These are phyloP conservation scores for Aureobasidium sp. DNA, from an alignment of 2,329 filamentous ascomycete genomes.

Conservation along the genomic window DNA sequence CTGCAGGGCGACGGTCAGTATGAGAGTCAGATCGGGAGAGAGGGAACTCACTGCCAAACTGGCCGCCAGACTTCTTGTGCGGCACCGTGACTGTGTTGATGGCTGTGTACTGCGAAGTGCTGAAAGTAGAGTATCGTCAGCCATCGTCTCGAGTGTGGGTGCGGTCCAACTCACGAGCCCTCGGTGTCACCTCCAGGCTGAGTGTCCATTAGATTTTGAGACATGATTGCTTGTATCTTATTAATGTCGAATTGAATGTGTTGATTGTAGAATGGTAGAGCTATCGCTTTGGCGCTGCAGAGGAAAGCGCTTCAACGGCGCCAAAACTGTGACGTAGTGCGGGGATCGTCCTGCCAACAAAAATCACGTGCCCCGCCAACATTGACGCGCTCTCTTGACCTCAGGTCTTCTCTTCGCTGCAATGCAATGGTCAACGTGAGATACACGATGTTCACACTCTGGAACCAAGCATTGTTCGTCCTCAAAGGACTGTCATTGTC, in stretches of 20 bases:
- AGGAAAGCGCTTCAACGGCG: neutral
- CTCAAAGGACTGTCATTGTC: no score
- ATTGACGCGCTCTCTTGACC: neutral
- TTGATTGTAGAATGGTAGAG: neutral
- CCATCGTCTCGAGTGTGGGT: neutral
- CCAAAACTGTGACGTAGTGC: neutral
- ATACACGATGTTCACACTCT: no score
- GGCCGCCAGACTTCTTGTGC: constrained; percentile 49
- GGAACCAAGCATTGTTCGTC: no score
- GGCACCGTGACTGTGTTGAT: constrained; percentile 44
- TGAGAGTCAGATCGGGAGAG: constrained; percentile 11
- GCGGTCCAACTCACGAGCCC: neutral
- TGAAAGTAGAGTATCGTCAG: neutral
- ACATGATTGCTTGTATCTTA: constrained; percentile 34
- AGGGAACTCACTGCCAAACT: constrained; percentile 43
- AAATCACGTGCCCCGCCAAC: neutral
- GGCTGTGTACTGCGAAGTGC: constrained; percentile 45
- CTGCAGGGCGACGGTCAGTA: constrained; percentile 1
- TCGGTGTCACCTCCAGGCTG: constrained; percentile 49
- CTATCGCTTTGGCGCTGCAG: neutral
- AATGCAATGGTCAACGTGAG: no score
- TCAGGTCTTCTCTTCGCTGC: neutral
- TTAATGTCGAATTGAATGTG: neutral
- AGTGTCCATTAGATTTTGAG: constrained; percentile 51
- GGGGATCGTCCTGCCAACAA: neutral